Conservation (phyloP, 257 asterid species). For the Ilex asprella region DNA sequence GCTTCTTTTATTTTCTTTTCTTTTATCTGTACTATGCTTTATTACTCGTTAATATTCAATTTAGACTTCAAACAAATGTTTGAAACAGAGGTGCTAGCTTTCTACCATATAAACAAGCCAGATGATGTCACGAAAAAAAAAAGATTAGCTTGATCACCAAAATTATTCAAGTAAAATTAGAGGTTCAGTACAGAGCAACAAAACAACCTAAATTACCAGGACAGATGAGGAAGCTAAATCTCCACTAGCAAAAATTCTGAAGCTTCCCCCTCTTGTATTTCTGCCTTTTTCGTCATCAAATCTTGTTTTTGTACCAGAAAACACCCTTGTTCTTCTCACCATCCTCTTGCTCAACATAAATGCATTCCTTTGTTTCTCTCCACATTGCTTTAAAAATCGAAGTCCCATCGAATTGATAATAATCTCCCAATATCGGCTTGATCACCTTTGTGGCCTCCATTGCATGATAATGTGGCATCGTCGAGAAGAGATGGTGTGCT, state of each 20-base stretch:
- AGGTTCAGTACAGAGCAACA: conserved; percentile 3
- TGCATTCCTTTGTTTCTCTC: conserved; percentile 70
- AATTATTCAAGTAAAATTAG: no score
- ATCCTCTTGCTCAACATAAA: conserved; percentile 65
- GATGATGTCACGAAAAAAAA: no score
- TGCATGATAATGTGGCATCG: conserved; percentile 84
- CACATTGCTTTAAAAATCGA: conserved; percentile 59
- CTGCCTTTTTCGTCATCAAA: conserved; percentile 23
- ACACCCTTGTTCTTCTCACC: conserved; percentile 56
- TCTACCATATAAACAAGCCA: no score
- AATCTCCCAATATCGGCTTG: conserved; percentile 61
- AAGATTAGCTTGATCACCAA: no score
- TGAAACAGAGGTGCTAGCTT: no score
- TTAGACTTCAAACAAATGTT: no score
- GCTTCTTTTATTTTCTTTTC: no score
- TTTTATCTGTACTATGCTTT: no score
- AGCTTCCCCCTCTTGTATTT: conserved; percentile 11
- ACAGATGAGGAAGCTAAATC: conserved; percentile 6
- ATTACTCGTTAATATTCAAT: no score
- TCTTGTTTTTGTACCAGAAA: conserved; percentile 74
- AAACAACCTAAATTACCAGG: conserved; percentile 10
- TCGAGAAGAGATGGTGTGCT: conserved; percentile 73
- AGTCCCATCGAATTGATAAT: conserved; percentile 67
- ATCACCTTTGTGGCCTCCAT: conserved; percentile 84
- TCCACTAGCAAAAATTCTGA: conserved; percentile 17